These are phyloP conservation scores for Aspergillus ellipticus DNA, from an alignment of 495 filamentous ascomycete species.

Conservation along the genomic window DNA sequence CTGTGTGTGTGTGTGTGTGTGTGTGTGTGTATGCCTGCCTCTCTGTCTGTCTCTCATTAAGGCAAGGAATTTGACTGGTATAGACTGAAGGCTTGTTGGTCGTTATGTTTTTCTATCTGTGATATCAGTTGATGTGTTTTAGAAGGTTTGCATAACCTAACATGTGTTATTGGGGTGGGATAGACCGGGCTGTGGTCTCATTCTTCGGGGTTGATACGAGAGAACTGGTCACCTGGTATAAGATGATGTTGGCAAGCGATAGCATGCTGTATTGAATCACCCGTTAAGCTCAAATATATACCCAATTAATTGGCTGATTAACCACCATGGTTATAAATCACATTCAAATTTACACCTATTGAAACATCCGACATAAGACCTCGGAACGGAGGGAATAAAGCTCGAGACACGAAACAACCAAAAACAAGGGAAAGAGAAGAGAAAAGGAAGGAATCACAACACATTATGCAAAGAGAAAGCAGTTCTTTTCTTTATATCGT, in stretches of 20 bases:
- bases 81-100: too few relatives aligned
- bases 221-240: too few relatives aligned
- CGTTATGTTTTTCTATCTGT: too few relatives aligned
- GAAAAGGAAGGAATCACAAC: conserved; percentile 24
- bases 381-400: conserved; percentile 28
- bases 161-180: neutral
- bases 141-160: too few relatives aligned
- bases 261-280: too few relatives aligned
- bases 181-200: neutral
- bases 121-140: too few relatives aligned
- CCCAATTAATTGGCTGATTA: neutral
- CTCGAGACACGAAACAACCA: conserved; percentile 11
- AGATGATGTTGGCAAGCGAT: too few relatives aligned
- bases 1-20: too few relatives aligned
- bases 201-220: neutral
- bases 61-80: too few relatives aligned
- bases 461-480: conserved; percentile 21
- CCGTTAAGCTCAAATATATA: neutral
- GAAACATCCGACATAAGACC: conserved; percentile 40
- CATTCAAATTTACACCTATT: conserved; percentile 48
- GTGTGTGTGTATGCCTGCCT: too few relatives aligned
- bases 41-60: too few relatives aligned
- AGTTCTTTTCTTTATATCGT: conserved; percentile 33
- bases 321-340: conserved; percentile 22
- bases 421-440: conserved; percentile 9